These are phyloP conservation scores for Lathyrus oleraceus DNA, from an alignment of 306 rosid species.

Conservation along the genomic window DNA sequence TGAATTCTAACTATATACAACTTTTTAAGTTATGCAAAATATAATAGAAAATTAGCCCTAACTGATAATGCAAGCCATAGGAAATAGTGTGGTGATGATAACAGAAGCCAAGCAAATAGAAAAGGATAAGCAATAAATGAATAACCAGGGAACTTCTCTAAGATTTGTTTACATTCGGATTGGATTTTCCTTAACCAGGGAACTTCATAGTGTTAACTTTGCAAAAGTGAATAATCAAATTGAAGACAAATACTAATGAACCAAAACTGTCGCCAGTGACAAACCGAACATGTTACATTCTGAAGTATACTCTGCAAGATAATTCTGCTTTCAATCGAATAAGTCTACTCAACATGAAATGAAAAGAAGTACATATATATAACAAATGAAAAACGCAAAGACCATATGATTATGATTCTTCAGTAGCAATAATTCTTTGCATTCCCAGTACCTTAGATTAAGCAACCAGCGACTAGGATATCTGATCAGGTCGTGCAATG, in stretches of 20 bases:
- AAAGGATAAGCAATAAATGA: background rate
- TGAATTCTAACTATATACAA: no score
- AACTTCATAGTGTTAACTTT: background rate
- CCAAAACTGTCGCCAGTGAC: background rate
- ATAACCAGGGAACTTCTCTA: conserved; percentile 47
- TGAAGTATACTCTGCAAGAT: background rate
- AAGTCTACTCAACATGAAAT: conserved; percentile 25
- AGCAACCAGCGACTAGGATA: conserved; percentile 28
- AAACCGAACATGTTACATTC: conserved; percentile 4
- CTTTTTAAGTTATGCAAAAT: no score
- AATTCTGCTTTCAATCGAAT: background rate
- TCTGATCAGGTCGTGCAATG: conserved; percentile 46
- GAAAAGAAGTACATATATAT: conserved; percentile 15
- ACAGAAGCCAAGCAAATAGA: conserved; percentile 30
- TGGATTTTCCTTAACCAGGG: background rate
- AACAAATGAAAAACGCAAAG: conserved; percentile 19
- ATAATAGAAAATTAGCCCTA: no score
- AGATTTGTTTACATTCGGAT: conserved; percentile 69
- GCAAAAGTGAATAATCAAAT: conserved; percentile 2
- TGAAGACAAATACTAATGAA: conserved; percentile 1
- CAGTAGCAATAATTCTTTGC: background rate
- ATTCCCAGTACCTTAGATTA: conserved; percentile 6
- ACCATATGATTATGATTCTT: background rate
- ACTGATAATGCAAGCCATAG: background rate
- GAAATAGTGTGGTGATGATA: conserved; percentile 5